phyloP scores from a whole-genome alignment of 805 yeast species.

The Lachancea thermotolerans region DNA sequence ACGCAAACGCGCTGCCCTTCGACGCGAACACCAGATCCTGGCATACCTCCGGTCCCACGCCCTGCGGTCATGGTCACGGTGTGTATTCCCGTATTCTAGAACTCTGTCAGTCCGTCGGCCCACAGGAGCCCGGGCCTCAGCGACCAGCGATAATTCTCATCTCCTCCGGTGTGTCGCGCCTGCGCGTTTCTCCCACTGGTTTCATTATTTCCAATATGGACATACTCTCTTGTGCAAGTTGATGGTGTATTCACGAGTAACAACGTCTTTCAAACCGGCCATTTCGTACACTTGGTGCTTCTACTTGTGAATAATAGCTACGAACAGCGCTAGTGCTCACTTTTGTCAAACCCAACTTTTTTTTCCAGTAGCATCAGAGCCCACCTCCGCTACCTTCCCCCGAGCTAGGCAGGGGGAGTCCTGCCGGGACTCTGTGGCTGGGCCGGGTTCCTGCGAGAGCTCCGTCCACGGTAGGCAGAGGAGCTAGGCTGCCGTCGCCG shows the following conservation, averaged over 20 bases:
- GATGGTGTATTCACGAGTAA: slow-evolving; percentile 99
- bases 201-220: slow-evolving; percentile 17
- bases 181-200: no score
- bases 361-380: slow-evolving; percentile 16
- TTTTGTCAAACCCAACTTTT: slow-evolving; percentile 11
- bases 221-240: slow-evolving; percentile 98
- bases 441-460: background rate
- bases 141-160: no score
- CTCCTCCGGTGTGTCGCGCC: no score
- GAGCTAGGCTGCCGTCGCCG: background rate
- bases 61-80: no score
- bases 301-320: slow-evolving; percentile 6
- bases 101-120: no score
- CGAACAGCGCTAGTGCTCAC: background rate
- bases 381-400: background rate
- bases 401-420: no score
- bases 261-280: slow-evolving; percentile 89
- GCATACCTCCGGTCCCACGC: no score
- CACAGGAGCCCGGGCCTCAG: no score
- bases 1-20: no score
- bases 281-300: slow-evolving; percentile 25
- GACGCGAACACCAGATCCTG: no score
- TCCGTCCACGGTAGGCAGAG: background rate
- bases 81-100: no score
- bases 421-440: background rate